A percentile compares a stretch with the other conserved stretches of the same genome.
These are phyloP conservation scores for Prunella vulgaris DNA, from an alignment of 257 asterid genomes.

Conservation along the genomic window DNA sequence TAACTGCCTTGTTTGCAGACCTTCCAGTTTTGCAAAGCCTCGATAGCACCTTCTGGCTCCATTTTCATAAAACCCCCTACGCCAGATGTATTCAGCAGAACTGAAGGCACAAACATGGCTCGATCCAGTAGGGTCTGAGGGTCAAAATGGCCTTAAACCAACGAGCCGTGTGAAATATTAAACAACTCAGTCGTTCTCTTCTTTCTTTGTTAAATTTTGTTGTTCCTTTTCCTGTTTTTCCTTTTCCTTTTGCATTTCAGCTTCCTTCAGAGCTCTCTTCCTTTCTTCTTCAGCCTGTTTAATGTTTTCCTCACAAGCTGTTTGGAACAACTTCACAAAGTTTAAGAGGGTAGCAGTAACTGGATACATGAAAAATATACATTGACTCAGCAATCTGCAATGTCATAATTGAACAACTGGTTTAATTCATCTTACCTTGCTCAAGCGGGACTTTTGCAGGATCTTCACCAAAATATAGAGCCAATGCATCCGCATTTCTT, in stretches of 20 bases:
- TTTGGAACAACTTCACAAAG: conserved; percentile 84
- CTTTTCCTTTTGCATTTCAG: conserved; percentile 64
- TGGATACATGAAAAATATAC: conserved; percentile 42
- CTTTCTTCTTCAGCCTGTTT: conserved; percentile 84
- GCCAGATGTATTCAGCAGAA: conserved; percentile 16
- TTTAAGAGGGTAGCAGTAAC: conserved; percentile 86
- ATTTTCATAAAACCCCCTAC: conserved; percentile 24
- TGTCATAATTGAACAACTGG: not conserved
- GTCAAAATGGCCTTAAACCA: conserved; percentile 16
- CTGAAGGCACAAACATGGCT: conserved; percentile 25
- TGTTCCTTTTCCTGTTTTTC: conserved; percentile 51
- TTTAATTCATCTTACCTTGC: conserved; percentile 51
- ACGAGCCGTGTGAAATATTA: conserved; percentile 18
- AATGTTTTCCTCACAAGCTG: conserved; percentile 86
- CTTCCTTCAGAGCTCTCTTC: conserved; percentile 92
- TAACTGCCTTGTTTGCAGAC: conserved; percentile 31
- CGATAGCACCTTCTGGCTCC: conserved; percentile 34
- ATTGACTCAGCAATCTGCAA: conserved; percentile 30
- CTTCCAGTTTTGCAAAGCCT: conserved; percentile 36
- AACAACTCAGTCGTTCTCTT: conserved; percentile 42
- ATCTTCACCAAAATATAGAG: conserved; percentile 87
- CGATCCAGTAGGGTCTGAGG: conserved; percentile 25
- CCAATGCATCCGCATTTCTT: conserved; percentile 79
- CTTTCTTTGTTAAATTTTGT: conserved; percentile 43
- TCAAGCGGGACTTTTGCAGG: conserved; percentile 87